Evolutionary conservation across 2,329 filamentous ascomycete genomes (phyloP).

Genomic region (Alternaria gansuensis): DNA sequence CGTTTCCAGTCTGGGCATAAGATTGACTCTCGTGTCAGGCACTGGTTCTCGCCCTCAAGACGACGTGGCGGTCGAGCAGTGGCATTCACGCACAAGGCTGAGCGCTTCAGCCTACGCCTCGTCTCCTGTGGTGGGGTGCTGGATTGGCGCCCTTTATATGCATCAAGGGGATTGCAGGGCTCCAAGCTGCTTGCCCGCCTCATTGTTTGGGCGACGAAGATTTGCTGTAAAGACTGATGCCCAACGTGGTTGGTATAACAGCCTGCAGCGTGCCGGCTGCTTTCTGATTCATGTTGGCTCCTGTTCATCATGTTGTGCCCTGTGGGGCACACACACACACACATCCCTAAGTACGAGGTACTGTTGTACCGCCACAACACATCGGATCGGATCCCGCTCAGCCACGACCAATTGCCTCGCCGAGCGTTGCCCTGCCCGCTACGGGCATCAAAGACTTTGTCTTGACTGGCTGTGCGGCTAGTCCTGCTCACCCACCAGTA

Average conservation of each 20-base stretch:
- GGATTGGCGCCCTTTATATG: neutral
- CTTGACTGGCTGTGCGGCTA: neutral
- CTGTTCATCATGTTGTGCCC: slow-evolving; percentile 1
- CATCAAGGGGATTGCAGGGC: neutral
- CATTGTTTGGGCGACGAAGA: neutral
- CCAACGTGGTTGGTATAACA: slow-evolving; percentile 1
- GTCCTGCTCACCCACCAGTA: neutral
- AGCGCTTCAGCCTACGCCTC: neutral
- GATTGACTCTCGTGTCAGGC: neutral
- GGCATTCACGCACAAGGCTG: neutral
- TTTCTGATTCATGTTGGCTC: slow-evolving; percentile 1
- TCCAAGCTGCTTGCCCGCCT: neutral
- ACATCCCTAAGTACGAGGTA: neutral
- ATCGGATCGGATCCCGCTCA: neutral
- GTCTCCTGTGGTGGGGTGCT: neutral
- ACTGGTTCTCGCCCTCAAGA: neutral
- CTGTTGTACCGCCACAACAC: neutral
- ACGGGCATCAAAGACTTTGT: neutral
- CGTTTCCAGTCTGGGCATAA: neutral
- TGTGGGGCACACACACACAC: neutral
- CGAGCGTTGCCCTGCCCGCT: neutral
- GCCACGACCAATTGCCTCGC: neutral
- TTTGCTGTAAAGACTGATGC: neutral
- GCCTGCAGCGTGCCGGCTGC: neutral
- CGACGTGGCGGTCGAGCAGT: neutral